Conservation (phyloP, 176 grass and related monocot species). For the Areca catechu region DNA sequence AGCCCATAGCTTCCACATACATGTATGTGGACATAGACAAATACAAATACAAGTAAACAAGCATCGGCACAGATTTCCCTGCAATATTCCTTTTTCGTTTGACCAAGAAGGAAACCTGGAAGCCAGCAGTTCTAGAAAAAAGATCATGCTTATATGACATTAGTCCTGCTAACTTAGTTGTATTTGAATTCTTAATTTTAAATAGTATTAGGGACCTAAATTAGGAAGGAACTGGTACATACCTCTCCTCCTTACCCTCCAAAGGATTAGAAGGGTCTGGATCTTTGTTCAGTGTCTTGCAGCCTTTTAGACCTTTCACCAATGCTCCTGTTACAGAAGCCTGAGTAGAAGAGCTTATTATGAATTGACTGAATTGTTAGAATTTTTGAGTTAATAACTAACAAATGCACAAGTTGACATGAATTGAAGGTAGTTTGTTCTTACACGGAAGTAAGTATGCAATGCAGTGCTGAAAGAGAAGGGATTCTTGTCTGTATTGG, state of each 20-base stretch:
- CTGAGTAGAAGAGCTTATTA: constrained; percentile 17
- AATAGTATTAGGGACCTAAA: neutral
- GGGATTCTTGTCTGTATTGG: constrained; percentile 64
- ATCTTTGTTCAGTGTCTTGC: constrained; percentile 83
- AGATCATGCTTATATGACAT: too few species aligned
- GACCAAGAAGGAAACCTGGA: too few species aligned
- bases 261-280: constrained; percentile 85
- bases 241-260: constrained; percentile 78
- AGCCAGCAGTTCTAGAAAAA: too few species aligned
- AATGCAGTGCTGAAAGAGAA: constrained; percentile 81
- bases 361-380: too few species aligned
- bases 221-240: constrained; percentile 17
- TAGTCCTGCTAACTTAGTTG: too few species aligned
- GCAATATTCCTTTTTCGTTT: too few species aligned
- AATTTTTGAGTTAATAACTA: too few species aligned
- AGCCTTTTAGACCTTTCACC: constrained; percentile 86
- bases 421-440: constrained; percentile 24
- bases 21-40: too few species aligned
- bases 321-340: constrained; percentile 67
- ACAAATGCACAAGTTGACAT: neutral
- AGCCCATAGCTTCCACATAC: too few species aligned
- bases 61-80: too few species aligned
- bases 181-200: neutral
- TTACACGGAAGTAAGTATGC: constrained; percentile 89
- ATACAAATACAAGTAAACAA: too few species aligned